These are phyloP conservation scores for Ensete ventricosum DNA, from an alignment of 176 grass and related monocot genomes.

Conservation along the genomic window DNA sequence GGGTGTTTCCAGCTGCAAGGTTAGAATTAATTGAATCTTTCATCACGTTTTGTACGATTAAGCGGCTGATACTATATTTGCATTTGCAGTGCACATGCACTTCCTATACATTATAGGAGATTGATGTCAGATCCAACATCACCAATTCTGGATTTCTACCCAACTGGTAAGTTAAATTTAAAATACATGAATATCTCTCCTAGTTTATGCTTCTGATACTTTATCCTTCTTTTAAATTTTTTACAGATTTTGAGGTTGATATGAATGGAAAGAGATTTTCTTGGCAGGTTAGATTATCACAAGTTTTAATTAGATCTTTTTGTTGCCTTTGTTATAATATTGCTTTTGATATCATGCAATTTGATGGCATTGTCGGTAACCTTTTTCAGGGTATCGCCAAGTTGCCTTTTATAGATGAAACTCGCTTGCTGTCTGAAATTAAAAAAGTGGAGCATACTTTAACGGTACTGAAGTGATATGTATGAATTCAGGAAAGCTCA, in stretches of 20 bases:
- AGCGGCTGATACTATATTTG: background rate
- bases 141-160: slow-evolving; percentile 96
- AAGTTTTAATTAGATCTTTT: background rate
- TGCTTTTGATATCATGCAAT: background rate
- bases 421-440: slow-evolving; percentile 74
- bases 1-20: slow-evolving; percentile 98
- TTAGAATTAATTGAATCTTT: slow-evolving; percentile 20
- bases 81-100: slow-evolving; percentile 75
- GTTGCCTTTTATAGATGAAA: slow-evolving; percentile 92
- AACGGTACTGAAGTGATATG: slow-evolving; percentile 37
- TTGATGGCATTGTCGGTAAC: slow-evolving; percentile 22
- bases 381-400: slow-evolving; percentile 77
- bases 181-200: background rate
- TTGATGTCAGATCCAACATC: slow-evolving; percentile 76
- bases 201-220: slow-evolving; percentile 8
- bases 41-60: background rate
- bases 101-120: slow-evolving; percentile 63
- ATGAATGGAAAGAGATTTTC: slow-evolving; percentile 98
- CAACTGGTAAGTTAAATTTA: slow-evolving; percentile 46
- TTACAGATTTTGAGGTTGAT: slow-evolving; percentile 93
- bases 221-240: slow-evolving; percentile 7
- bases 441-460: slow-evolving; percentile 87
- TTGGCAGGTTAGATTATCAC: slow-evolving; percentile 55
- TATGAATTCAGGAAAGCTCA: background rate
- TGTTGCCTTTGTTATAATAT: background rate